Conservation (phyloP, 2,329 filamentous ascomycete species). For the Leptographium radiaticola region DNA sequence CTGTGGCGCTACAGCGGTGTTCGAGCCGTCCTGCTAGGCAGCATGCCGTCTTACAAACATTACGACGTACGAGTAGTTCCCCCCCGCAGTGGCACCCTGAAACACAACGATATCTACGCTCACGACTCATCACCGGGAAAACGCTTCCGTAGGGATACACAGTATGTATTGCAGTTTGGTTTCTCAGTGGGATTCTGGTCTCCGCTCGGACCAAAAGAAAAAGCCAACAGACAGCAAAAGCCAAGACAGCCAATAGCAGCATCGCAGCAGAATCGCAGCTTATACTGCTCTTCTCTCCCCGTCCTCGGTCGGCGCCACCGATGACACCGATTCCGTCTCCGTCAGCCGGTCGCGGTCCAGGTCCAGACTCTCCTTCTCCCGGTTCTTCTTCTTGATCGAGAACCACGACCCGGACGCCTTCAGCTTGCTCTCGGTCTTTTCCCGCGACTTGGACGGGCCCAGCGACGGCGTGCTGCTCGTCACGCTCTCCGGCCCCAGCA, state of each 20-base stretch:
- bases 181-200: too few relatives aligned
- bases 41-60: too few relatives aligned
- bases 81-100: too few relatives aligned
- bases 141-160: too few relatives aligned
- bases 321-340: constrained; percentile 10
- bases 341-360: constrained; percentile 26
- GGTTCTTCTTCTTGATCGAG: constrained; percentile 47
- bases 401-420: constrained; percentile 34
- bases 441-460: constrained; percentile 32
- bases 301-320: constrained; percentile 6
- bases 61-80: too few relatives aligned
- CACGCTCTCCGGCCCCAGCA: constrained; percentile 37
- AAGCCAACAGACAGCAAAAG: background rate
- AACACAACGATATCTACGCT: too few relatives aligned
- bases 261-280: background rate
- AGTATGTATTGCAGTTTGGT: too few relatives aligned
- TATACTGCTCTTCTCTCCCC: constrained; percentile 3
- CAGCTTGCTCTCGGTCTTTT: constrained; percentile 28
- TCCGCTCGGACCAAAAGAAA: too few relatives aligned
- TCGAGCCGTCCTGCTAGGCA: too few relatives aligned
- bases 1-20: background rate
- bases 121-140: too few relatives aligned
- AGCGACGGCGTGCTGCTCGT: constrained; percentile 43
- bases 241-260: background rate
- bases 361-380: constrained; percentile 43